Conservation (phyloP, 495 filamentous ascomycete genomes). For the Trichocladium uniseriatum region DNA sequence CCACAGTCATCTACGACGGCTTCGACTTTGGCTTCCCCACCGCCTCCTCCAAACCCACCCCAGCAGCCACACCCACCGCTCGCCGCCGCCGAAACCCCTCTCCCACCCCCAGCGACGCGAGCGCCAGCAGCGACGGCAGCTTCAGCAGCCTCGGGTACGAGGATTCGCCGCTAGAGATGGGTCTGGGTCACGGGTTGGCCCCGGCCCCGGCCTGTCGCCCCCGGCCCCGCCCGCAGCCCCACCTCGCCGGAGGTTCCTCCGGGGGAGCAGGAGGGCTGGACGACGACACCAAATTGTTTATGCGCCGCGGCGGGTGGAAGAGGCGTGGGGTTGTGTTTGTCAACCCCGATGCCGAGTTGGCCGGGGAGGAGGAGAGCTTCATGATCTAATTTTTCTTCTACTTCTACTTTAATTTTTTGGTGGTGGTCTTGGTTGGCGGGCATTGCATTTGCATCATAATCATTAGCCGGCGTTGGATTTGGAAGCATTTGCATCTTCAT, state of each 20-base stretch:
- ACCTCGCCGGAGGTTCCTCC: background rate
- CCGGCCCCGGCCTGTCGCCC: slow-evolving; percentile 4
- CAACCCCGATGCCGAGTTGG: slow-evolving; percentile 13
- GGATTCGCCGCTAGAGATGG: background rate
- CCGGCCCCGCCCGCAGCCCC: slow-evolving; percentile 1
- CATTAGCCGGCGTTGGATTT: too few relatives aligned
- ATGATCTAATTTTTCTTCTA: slow-evolving; percentile 14
- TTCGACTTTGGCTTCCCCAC: slow-evolving; percentile 30
- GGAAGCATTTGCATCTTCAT: background rate
- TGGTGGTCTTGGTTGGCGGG: background rate
- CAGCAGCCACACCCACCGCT: background rate
- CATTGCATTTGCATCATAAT: too few relatives aligned
- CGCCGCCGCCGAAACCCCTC: background rate
- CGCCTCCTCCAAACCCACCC: background rate
- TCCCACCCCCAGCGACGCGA: slow-evolving; percentile 9
- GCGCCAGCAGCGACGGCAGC: slow-evolving; percentile 10
- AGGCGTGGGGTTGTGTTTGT: slow-evolving; percentile 40
- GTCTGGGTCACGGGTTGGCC: background rate
- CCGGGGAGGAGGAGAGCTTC: slow-evolving; percentile 22
- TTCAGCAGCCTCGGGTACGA: background rate
- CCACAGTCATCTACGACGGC: slow-evolving; percentile 27
- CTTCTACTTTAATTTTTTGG: background rate
- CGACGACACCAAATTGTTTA: slow-evolving; percentile 29
- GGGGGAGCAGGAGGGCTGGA: background rate
- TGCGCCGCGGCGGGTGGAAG: slow-evolving; percentile 43